Percentiles rank a stretch among this genome's conserved stretches.
Conservation (phyloP, 2,329 filamentous ascomycete species). For the Talaromyces sp. region DNA sequence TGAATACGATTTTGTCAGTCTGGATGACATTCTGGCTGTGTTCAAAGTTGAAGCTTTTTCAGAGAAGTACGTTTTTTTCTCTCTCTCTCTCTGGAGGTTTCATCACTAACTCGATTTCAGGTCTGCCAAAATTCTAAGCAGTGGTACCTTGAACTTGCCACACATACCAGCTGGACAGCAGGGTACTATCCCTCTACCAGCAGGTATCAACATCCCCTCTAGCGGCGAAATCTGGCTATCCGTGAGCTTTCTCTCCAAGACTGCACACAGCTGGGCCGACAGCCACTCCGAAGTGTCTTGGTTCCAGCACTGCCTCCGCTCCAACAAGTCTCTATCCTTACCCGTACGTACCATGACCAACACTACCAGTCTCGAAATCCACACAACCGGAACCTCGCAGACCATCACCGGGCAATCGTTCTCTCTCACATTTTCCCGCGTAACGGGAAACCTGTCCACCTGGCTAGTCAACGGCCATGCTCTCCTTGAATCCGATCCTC, state of each 20-base stretch:
- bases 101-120: not conserved
- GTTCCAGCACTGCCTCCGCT: not conserved
- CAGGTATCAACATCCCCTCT: not conserved
- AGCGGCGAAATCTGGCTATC: conserved; percentile 6
- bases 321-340: not conserved
- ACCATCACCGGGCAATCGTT: not conserved
- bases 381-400: not conserved
- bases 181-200: not conserved
- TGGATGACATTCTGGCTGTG: not conserved
- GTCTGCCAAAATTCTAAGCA: not conserved
- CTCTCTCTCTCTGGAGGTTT: not conserved
- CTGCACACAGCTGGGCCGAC: not conserved
- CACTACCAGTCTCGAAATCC: not conserved
- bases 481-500: not conserved
- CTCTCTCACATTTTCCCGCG: not conserved
- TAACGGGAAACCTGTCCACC: not conserved
- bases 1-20: not conserved
- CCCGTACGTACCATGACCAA: not conserved
- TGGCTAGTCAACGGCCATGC: not conserved
- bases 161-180: not conserved
- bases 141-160: not conserved
- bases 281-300: not conserved
- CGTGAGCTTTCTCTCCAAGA: conserved; percentile 3
- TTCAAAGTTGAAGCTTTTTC: not conserved
- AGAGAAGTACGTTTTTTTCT: not conserved